Conservation (phyloP, 305 asterid genomes). For the Coffea humblotiana region DNA sequence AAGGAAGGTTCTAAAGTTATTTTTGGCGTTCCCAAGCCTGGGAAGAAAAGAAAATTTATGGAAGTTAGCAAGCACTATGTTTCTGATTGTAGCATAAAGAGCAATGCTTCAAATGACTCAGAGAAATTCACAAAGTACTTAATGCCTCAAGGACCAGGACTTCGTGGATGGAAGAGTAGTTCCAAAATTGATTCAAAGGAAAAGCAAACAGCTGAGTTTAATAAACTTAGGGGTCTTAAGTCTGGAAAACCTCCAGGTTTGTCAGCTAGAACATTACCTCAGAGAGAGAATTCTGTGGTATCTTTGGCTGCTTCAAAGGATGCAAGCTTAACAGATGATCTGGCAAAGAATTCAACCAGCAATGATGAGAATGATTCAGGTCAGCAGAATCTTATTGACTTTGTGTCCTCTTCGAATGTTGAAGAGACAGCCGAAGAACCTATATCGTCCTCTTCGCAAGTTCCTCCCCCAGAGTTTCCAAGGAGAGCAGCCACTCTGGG, state of each 20-base stretch:
- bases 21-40: conserved; percentile 93
- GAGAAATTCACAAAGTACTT: conserved; percentile 53
- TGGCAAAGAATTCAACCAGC: conserved; percentile 37
- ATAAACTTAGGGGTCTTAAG: conserved; percentile 49
- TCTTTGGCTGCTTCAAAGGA: conserved; percentile 44
- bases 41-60: conserved; percentile 93
- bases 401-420: conserved; percentile 42
- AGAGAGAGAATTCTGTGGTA: conserved; percentile 46
- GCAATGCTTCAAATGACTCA: conserved; percentile 51
- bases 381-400: conserved; percentile 42
- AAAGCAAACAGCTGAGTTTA: conserved; percentile 52
- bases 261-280: conserved; percentile 56
- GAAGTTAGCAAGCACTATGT: conserved; percentile 94
- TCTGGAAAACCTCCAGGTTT: conserved; percentile 65
- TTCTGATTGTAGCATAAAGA: conserved; percentile 55
- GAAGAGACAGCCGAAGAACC: conserved; percentile 51
- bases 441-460: conserved; percentile 51
- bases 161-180: conserved; percentile 53
- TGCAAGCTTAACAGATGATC: conserved; percentile 33
- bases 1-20: conserved; percentile 79
- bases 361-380: conserved; percentile 53
- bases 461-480: conserved; percentile 38
- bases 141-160: conserved; percentile 62
- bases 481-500: conserved; percentile 51
- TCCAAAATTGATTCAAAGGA: conserved; percentile 63